Base-by-base conservation (phyloP, 495 filamentous ascomycete genomes). In the Neurospora discreta region DNA sequence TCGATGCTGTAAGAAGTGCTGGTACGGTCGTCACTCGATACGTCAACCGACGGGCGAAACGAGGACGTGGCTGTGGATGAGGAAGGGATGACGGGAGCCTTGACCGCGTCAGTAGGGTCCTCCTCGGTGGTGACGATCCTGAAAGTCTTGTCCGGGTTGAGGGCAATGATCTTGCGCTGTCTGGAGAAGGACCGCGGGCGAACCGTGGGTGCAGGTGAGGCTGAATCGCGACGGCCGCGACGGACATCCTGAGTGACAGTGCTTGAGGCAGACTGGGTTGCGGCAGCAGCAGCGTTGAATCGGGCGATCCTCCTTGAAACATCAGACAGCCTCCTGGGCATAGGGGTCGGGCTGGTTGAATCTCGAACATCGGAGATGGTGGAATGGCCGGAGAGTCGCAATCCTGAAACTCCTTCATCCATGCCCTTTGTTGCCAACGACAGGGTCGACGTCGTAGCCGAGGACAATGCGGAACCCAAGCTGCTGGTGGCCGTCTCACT, bases 121-220 rank as follows among this genome's bases (percentile, higher is more conserved):
- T n/a, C 70, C n/a, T 69, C 73, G 43, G 72, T 72, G 46, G 71
- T 78, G 39, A 84, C 76, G 38, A 85, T 72, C 30, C 83, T 81
- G 73, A 86, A 86, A 13, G 84, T 86, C 74, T 84, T 84, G 77
- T 86, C 82, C 8, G 84, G 71, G 73, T 86, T 77, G 52, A 85
- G 76, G 41, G 76, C 78, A 40, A 86, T 79, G 71, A 80, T 68
- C 68, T 78, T 84, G 40, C 78, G 75, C 71, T 83, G 78, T 65
- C 84, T 78, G 8, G 83, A 82, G 69, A 71, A 46, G 38, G 83
- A 71, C 20, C 80, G 78, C 39, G 76, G 74, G 44, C 71, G 69
- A 38, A 74, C 52, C 40, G 73, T 44, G 43, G 71, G 71, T 41
- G 74, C 68, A 39, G 26, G 58, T 43, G 76, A 74, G 72, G 70